A percentile compares a stretch with the other conserved stretches of the same genome.
phyloP scores from a whole-genome alignment of 2,329 filamentous ascomycete genomes.

The Penicillium glabrum region DNA sequence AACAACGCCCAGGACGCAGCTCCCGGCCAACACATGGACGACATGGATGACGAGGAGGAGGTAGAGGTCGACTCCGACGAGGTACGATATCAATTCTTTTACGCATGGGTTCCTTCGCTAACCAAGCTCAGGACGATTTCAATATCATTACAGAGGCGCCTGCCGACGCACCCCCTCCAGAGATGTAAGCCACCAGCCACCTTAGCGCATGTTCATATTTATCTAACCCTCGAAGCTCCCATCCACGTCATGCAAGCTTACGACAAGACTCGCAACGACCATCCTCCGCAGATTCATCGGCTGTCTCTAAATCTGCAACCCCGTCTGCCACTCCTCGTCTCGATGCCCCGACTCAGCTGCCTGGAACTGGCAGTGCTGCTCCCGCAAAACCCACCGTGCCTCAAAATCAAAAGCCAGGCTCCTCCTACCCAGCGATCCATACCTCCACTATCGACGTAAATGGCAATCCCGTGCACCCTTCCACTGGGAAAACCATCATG shows the following conservation, averaged over 20 bases:
- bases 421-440: conserved; percentile 64
- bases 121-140: conserved; percentile 44
- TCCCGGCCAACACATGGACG: conserved; percentile 32
- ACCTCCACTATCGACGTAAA: conserved; percentile 85
- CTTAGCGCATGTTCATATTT: conserved; percentile 11
- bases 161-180: conserved; percentile 39
- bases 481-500: conserved; percentile 74
- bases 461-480: conserved; percentile 74
- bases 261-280: conserved; percentile 37
- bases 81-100: conserved; percentile 12
- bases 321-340: conserved; percentile 31
- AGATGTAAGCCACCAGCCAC: conserved; percentile 32
- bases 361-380: conserved; percentile 24
- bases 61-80: conserved; percentile 41
- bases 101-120: conserved; percentile 8
- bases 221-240: conserved; percentile 33
- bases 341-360: conserved; percentile 32
- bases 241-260: conserved; percentile 39
- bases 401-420: conserved; percentile 57
- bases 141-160: conserved; percentile 52
- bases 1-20: conserved; percentile 29
- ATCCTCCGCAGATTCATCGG: conserved; percentile 33
- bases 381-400: conserved; percentile 35
- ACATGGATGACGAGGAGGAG: conserved; percentile 43
- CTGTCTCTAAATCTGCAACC: conserved; percentile 35